phyloP scores from a whole-genome alignment of 257 asterid species.

The Solanum pimpinellifolium region DNA sequence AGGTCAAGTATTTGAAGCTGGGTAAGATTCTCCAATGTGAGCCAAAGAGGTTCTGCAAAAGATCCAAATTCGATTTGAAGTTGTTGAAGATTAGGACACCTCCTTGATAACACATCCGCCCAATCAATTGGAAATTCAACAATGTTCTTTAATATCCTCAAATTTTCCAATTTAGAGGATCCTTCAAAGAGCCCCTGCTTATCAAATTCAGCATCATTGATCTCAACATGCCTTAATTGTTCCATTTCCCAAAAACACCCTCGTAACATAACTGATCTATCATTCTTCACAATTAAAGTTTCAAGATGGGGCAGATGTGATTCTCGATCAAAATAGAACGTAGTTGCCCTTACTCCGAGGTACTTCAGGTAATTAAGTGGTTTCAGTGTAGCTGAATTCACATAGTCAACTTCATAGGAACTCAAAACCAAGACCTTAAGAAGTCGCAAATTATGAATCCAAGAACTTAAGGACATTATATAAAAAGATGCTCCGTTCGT shows the following conservation, averaged over 20 bases:
- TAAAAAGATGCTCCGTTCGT: rapidly evolving
- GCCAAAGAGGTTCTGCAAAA: too few species aligned
- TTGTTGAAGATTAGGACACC: not conserved
- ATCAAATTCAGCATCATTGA: too few species aligned
- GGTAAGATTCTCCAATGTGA: too few species aligned
- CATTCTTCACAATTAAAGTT: not conserved
- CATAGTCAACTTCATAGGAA: not conserved
- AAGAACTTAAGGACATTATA: rapidly evolving
- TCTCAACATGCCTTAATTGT: too few species aligned
- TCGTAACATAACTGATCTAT: not conserved
- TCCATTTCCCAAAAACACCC: too few species aligned
- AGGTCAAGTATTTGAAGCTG: too few species aligned
- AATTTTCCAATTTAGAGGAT: too few species aligned
- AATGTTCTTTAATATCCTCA: rapidly evolving
- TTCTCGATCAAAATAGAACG: not conserved
- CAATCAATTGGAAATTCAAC: not conserved
- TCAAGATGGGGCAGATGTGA: not conserved
- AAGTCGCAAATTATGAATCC: not conserved
- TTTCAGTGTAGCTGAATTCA: not conserved
- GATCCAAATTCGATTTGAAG: not conserved
- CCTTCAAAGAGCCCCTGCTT: too few species aligned
- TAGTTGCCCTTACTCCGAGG: rapidly evolving
- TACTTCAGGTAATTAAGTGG: not conserved
- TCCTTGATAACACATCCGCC: not conserved
- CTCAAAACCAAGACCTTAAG: not conserved